Base-by-base conservation (phyloP, 2,329 filamentous ascomycete genomes). In the Cercospora nicotianae region DNA sequence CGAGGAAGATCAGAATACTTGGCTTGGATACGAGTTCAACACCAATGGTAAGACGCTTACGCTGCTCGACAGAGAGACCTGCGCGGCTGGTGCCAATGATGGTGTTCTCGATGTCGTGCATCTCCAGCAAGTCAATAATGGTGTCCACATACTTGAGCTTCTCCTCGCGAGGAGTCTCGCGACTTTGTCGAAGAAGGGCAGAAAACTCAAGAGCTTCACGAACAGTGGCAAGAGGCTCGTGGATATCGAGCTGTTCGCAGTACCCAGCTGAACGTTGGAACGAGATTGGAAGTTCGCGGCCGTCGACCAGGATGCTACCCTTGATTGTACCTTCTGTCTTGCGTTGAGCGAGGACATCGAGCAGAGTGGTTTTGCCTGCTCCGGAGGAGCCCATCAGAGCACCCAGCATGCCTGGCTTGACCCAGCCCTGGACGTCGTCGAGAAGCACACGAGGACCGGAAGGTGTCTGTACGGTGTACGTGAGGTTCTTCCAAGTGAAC, bases 401-500 rank as follows among this genome's bases (percentile, higher is more conserved):
- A 3, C 91, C 94, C 9, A 94, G 83, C 73, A 90, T 87, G 39
- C 92, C 91, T 1, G 91, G 91, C 69, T 90, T 88, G 61, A 93
- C 91, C 72, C 90, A 94, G 2, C 89, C 93, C 71, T 87, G 84
- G 4, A 91, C 85, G 66, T 89, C 83, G 68, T 88, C 83, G 10
- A 91, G 78, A 4, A 90, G 77, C 3, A 76, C 77, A 13, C 82
- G 76, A 57, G 83, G 80, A 3, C 80, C 80, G 42, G 78, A 78
- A 23, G 82, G 76, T 30, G 81, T 83, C 10, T 82, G 80, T 67
- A 93, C 90, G 0, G 87, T 90, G 77, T 97, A 97, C 75, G 90
- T 92, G 68, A 97, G 87, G 71, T 91, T 84, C 77, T 94, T 91
- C 91, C 93, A 97, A 0, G 93, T 96, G 66, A 96, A 91, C 0